Base-by-base conservation (phyloP, 2,329 filamentous ascomycete genomes). In the Fusarium cyanostomum region DNA sequence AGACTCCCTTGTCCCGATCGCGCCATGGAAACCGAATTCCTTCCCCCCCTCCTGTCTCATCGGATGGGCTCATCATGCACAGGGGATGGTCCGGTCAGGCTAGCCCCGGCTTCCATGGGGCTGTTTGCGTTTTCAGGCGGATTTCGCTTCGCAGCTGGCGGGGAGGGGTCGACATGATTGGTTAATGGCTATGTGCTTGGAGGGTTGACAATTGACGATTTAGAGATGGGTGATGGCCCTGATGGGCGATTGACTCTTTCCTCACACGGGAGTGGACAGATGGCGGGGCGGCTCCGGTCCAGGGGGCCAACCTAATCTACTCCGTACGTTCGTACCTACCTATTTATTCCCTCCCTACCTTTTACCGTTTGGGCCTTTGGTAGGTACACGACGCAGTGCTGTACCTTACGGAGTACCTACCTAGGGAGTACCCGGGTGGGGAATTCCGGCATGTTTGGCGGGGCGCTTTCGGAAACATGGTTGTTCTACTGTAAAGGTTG, bases 281-380 rank as follows among this genome's bases (percentile, higher is more conserved):
- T 65, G 48, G 61, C 52, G 62, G 62, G 62, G 56, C 56, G 61
- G 62, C 52, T 65, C 61, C 62, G 62, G 52, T 46, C 62, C 21
- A 37, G 38, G 46, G 46, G 41, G 21, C 18, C 10, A 12, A 43
- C 39, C 39, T 28, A 35, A 30, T n/a, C n/a, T n/a, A n/a, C n/a
- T n/a, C n/a, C n/a, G 16, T n/a, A 33, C 16, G 26, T n/a, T 12
- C 42, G 34, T 61, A 61, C 43, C 39, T 44, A 12, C 43, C 43
- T 9, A 18, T 44, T 44, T 30, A 27, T 16, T 21, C 39, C 10
- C 24, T 13, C 15, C 24, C 27, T 39, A 46, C 39, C 48, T 35
- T 50, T 27, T 18, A 5, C 18, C 16, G n/a, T 11, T 52, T 34
- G n/a, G 45, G 51, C 35, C 30, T 30, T 15, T 28, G 27, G 34